Evolutionary conservation across 768 basidiomycete genomes (phyloP), one percentile per base, ranked within the genome.

Genomic region (Phanerodontia chrysosporium): DNA sequence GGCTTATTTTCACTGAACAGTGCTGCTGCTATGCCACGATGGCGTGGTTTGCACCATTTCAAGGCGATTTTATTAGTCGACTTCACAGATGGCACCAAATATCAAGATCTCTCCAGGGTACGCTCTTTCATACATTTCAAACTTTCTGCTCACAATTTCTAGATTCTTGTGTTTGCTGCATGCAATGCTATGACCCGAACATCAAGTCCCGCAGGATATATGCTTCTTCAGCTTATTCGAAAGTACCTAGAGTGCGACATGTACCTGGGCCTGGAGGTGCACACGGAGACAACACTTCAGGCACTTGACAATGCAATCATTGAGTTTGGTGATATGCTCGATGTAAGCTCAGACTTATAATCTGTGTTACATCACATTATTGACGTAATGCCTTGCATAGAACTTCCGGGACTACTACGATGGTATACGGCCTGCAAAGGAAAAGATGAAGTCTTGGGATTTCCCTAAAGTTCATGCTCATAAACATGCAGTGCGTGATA

Each of bases 401-500:
- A 18, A 45, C 18, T 35, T 18, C n/a, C 10, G 25, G 7, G 39
- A 22, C 16, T 42, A 7, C 6, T 58, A 36, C 22, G 35, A 24
- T 13, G 8, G 2, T 58, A 44, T 52, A n/a, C 13, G 28, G 3
- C n/a, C 51, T 12, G 24, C 6, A 42, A 55, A 44, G 39, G 39
- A 39, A 24, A 29, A 24, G 28, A 29, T 30, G 0, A 65, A 65
- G 29, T 45, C 57, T 14, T 65, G 59, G 62, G 49, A 63, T 16
- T 57, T 61, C 44, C 59, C 58, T 0, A 65, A 65, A 32, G 16
- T 32, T 0, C 64, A 65, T 30, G 55, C 27, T 3, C 52, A 59
- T 29, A n/a, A 48, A 14, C 64, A 65, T 55, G 46, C n/a, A 1
- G 54, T 44, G 13, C 39, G 48, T 3, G 62, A 63, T 28, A 65